Percentiles rank a stretch among this genome's conserved stretches.
phyloP scores from a whole-genome alignment of 441 rosid species.

The Sinapis alba region DNA sequence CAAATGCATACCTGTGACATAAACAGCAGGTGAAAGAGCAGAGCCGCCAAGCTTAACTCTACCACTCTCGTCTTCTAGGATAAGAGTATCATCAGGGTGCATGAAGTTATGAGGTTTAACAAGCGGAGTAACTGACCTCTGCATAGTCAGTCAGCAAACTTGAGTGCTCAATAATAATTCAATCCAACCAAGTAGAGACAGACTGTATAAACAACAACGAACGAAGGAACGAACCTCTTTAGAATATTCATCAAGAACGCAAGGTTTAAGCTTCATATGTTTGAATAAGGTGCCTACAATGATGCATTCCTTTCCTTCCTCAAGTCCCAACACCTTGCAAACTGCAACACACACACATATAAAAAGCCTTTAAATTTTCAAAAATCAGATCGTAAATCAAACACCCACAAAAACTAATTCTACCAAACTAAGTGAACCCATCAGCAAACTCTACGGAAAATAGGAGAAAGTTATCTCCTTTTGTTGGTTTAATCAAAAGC shows the following conservation, averaged over 20 bases:
- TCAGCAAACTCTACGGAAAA: background rate
- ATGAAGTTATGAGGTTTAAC: conserved; percentile 82
- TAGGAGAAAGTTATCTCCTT: background rate
- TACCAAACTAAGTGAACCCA: conserved; percentile 5
- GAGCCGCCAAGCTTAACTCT: conserved; percentile 84
- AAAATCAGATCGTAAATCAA: conserved; percentile 12
- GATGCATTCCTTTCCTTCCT: conserved; percentile 85
- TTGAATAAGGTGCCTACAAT: conserved; percentile 90
- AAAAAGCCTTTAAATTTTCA: background rate
- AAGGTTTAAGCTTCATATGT: conserved; percentile 97
- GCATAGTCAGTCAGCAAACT: conserved; percentile 27
- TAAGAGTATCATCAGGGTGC: conserved; percentile 78
- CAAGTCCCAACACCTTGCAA: conserved; percentile 80
- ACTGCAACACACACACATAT: conserved; percentile 46
- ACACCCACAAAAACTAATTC: conserved; percentile 4
- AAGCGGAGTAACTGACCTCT: conserved; percentile 81
- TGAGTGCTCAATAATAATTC: background rate
- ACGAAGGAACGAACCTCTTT: conserved; percentile 63
- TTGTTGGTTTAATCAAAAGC: background rate
- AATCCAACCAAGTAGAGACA: background rate
- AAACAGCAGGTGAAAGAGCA: conserved; percentile 57
- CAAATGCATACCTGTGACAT: conserved; percentile 71
- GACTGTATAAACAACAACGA: background rate
- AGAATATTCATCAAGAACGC: conserved; percentile 94
- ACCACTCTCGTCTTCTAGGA: conserved; percentile 97